Base-by-base conservation (phyloP, 2,329 filamentous ascomycete genomes). In the Pezicula carpinea region DNA sequence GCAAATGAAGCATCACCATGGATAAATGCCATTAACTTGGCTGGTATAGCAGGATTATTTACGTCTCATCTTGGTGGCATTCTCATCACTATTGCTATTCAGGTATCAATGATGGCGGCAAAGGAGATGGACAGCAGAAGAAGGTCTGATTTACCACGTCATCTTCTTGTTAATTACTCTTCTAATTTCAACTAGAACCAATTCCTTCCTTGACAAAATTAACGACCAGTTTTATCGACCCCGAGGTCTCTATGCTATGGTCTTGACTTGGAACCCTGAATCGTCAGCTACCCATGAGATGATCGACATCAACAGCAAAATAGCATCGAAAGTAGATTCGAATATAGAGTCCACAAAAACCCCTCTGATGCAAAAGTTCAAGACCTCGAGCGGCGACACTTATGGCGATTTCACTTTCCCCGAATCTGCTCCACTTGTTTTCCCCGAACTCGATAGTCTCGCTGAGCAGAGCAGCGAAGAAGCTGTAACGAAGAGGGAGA, bases 211-310 rank as follows among this genome's bases (percentile, higher is more conserved):
- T 7, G 69, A 78, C 51, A 63, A 66, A 38, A 67, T 79, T 52
- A 83, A 83, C 53, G 64, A 70, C 6, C 65, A 73, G 0, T 69
- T 80, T 43, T 83, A 83, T 58, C 69, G 65, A 35, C 77, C 79
- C 0, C 69, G 69, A 1, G 79, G 79, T 0, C 66, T 83, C 0
- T 76, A 73, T 59, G 71, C 68, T 44, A 66, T 77, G 39, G 65
- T 83, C 32, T 70, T 82, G 59, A 72, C 73, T 1, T 80, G 69
- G 64, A 70, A 72, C 36, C 70, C 72, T 0, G 64, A 68, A 67
- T 69, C 15, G 7, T 21, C 10, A 19, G 14, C 11, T 38, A 17
- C 17, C 6, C 10, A 18, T 18, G 13, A 19, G 11, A 13, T 14
- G 17, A 21, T 14, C 4, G 21, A 18, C 6, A 38, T 38, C 17